phyloP scores from a whole-genome alignment of 768 basidiomycete species.

The Agrocybe pediades region DNA sequence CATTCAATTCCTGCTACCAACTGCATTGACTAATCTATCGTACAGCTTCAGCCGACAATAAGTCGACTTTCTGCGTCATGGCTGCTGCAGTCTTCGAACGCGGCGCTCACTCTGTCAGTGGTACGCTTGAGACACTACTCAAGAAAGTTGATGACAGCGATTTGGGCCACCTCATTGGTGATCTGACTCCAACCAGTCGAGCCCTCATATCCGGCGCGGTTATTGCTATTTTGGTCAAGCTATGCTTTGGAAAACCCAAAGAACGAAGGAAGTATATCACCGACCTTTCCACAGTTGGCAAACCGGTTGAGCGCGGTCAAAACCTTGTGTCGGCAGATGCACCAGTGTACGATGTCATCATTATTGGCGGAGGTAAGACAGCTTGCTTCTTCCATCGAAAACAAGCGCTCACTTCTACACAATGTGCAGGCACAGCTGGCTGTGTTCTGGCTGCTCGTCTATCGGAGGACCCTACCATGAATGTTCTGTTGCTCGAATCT shows the following conservation, averaged over 20 bases:
- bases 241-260: slow-evolving; percentile 14
- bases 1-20: too few species aligned
- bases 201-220: slow-evolving; percentile 6
- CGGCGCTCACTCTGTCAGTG: not conserved
- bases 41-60: too few species aligned
- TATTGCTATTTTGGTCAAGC: slow-evolving; percentile 24
- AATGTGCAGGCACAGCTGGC: slow-evolving; percentile 51
- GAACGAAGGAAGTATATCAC: slow-evolving; percentile 23
- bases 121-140: slow-evolving; percentile 1
- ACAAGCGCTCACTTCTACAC: not conserved
- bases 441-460: slow-evolving; percentile 61
- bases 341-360: slow-evolving; percentile 9
- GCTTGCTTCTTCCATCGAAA: not conserved
- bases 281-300: slow-evolving; percentile 25
- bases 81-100: not conserved
- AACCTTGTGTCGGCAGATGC: not conserved
- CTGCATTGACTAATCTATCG: too few species aligned
- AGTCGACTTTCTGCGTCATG: too few species aligned
- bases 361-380: slow-evolving; percentile 9
- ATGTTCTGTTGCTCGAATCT: slow-evolving; percentile 60
- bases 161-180: not conserved
- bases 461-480: slow-evolving; percentile 51
- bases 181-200: slow-evolving; percentile 1
- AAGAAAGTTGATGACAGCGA: not conserved
- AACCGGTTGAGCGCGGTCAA: slow-evolving; percentile 1